phyloP scores from a whole-genome alignment of 306 rosid species.

The Quercus agrifolia region DNA sequence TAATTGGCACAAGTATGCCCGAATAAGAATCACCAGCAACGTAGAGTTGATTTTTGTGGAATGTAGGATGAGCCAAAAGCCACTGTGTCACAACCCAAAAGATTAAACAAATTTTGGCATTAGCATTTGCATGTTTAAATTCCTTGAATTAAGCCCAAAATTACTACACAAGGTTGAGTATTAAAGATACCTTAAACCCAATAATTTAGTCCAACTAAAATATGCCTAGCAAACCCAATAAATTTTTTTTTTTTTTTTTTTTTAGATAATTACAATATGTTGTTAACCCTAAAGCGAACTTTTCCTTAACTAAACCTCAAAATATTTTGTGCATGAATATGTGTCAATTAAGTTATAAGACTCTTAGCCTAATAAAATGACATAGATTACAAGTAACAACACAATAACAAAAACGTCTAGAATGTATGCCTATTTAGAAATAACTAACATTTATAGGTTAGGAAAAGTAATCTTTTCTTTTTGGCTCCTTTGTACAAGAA shows the following conservation, averaged over 20 bases:
- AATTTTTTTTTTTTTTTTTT: background rate
- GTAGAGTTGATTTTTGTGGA: slow-evolving; percentile 32
- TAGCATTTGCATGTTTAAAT: background rate
- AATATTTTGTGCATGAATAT: too few species aligned
- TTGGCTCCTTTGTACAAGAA: too few species aligned
- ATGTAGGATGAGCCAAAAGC: slow-evolving; percentile 28
- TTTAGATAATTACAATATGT: too few species aligned
- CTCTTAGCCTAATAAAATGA: too few species aligned
- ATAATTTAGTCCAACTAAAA: too few species aligned
- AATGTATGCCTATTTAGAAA: too few species aligned
- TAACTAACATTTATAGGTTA: too few species aligned
- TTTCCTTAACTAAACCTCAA: too few species aligned
- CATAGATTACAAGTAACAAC: too few species aligned
- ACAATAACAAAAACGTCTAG: too few species aligned
- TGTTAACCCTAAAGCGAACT: accelerated
- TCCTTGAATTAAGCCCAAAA: background rate
- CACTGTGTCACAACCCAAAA: slow-evolving; percentile 35
- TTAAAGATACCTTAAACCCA: background rate
- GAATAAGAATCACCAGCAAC: slow-evolving; percentile 57
- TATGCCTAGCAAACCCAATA: background rate
- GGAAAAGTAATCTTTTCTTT: too few species aligned
- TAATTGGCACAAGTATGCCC: slow-evolving; percentile 25
- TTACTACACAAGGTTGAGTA: background rate
- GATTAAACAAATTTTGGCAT: background rate
- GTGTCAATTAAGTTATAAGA: too few species aligned